These are phyloP conservation scores for Maudiozyma barnettii DNA, from an alignment of 805 yeast species.

Conservation along the genomic window DNA sequence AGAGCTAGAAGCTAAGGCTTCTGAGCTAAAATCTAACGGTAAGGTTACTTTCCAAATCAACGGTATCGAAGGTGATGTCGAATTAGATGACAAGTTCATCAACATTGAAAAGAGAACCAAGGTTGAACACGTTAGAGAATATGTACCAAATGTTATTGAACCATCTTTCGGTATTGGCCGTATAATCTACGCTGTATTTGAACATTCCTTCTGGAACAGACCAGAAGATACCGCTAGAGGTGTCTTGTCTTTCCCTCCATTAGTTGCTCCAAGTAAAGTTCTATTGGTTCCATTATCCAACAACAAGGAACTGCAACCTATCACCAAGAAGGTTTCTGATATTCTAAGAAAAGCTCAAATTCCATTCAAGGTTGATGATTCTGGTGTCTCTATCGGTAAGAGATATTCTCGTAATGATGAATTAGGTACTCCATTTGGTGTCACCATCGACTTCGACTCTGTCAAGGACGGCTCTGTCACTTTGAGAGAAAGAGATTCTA, in stretches of 20 bases:
- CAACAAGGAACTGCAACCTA: conserved; percentile 69
- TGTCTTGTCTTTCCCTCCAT: conserved; percentile 86
- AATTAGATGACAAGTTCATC: conserved; percentile 63
- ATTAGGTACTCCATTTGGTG: conserved; percentile 97
- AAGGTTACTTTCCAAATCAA: conserved; percentile 59
- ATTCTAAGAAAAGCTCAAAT: conserved; percentile 70
- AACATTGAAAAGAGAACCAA: conserved; percentile 68
- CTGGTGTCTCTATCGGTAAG: conserved; percentile 95
- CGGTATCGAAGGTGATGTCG: conserved; percentile 56
- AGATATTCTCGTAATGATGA: conserved; percentile 98
- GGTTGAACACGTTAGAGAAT: conserved; percentile 89
- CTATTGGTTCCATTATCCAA: conserved; percentile 87
- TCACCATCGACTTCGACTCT: conserved; percentile 92
- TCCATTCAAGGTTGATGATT: conserved; percentile 93
- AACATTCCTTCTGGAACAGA: conserved; percentile 92
- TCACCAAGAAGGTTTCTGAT: conserved; percentile 58
- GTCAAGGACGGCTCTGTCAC: conserved; percentile 82
- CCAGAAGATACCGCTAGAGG: conserved; percentile 84
- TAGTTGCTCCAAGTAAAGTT: conserved; percentile 96
- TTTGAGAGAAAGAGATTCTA: conserved; percentile 93
- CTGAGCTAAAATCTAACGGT: conserved; percentile 52
- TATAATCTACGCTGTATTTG: conserved; percentile 84
- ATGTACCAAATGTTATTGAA: conserved; percentile 93
- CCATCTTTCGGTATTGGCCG: conserved; percentile 99
- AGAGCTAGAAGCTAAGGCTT: conserved; percentile 68